Evolutionary conservation across 176 grass and related monocot genomes (phyloP).

Genomic region (Cenchrus fungigraminus): DNA sequence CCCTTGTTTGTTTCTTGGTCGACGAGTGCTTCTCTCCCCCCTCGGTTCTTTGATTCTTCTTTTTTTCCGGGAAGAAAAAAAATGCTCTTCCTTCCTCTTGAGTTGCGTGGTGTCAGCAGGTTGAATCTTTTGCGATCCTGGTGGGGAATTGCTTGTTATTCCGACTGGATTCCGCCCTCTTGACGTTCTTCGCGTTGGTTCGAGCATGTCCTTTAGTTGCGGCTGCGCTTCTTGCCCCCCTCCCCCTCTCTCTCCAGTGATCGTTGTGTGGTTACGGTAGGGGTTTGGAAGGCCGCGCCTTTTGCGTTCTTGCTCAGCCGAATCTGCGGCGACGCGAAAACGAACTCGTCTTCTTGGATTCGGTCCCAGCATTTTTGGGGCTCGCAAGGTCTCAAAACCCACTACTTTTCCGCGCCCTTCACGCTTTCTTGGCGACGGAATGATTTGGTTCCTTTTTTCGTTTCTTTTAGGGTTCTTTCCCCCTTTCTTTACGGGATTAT

Average conservation of each 20-base stretch:
- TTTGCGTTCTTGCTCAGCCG: neutral
- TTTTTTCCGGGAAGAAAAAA: no score
- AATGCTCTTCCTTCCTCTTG: neutral
- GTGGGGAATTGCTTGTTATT: neutral
- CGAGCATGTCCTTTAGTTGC: neutral
- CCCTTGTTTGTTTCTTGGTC: neutral
- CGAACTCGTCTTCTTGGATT: neutral
- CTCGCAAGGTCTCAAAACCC: neutral
- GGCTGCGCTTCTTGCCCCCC: neutral
- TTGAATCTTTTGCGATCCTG: constrained; percentile 5
- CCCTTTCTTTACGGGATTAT: neutral
- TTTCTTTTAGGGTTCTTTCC: neutral
- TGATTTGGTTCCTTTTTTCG: neutral
- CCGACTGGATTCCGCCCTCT: neutral
- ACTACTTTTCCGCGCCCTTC: neutral
- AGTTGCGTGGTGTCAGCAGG: neutral
- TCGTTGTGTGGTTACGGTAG: neutral
- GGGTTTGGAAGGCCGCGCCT: neutral
- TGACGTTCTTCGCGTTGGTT: neutral
- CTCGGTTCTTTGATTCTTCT: neutral
- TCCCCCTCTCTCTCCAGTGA: neutral
- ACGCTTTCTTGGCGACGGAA: neutral
- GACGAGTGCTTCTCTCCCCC: neutral
- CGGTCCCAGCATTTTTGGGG: neutral
- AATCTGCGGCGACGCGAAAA: neutral